Evolutionary conservation across 2,329 filamentous ascomycete species (phyloP).

Genomic region (Laburnicola sp.): DNA sequence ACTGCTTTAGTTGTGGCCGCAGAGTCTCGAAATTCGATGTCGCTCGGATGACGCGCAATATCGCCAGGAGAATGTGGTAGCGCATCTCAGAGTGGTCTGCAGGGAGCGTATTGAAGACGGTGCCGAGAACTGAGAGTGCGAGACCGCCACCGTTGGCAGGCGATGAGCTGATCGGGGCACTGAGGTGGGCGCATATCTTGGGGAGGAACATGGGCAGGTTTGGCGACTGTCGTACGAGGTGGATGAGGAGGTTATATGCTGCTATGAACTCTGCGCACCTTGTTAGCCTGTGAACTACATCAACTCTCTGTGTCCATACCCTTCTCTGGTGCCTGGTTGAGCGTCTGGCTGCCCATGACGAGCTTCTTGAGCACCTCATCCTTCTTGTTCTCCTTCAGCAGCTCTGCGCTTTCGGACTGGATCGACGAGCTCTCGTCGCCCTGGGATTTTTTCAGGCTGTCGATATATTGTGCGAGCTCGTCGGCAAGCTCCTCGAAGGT

Average conservation of each 20-base stretch:
- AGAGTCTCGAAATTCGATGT: constrained; percentile 73
- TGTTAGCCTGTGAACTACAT: constrained; percentile 28
- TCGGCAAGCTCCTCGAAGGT: constrained; percentile 88
- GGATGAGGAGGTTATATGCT: constrained; percentile 94
- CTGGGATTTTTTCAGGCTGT: constrained; percentile 70
- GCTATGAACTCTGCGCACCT: constrained; percentile 75
- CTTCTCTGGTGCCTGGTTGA: constrained; percentile 90
- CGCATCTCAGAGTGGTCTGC: constrained; percentile 71
- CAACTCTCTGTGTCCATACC: constrained; percentile 47
- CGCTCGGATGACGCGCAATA: constrained; percentile 80
- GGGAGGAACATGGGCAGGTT: constrained; percentile 85
- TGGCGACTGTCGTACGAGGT: constrained; percentile 84
- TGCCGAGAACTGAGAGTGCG: constrained; percentile 87
- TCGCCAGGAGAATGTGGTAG: constrained; percentile 87
- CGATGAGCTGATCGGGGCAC: constrained; percentile 80
- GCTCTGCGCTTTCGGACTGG: constrained; percentile 67
- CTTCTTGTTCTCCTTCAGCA: constrained; percentile 69
- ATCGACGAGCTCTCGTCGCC: constrained; percentile 58
- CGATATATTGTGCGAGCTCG: constrained; percentile 94
- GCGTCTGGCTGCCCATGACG: constrained; percentile 72
- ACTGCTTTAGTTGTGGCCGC: constrained; percentile 77
- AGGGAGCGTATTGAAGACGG: constrained; percentile 92
- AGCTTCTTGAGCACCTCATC: constrained; percentile 89
- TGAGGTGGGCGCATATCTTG: constrained; percentile 83
- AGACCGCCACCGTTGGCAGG: constrained; percentile 82